Evolutionary conservation across 768 basidiomycete genomes (phyloP).

Genomic region (Amanita rubescens): DNA sequence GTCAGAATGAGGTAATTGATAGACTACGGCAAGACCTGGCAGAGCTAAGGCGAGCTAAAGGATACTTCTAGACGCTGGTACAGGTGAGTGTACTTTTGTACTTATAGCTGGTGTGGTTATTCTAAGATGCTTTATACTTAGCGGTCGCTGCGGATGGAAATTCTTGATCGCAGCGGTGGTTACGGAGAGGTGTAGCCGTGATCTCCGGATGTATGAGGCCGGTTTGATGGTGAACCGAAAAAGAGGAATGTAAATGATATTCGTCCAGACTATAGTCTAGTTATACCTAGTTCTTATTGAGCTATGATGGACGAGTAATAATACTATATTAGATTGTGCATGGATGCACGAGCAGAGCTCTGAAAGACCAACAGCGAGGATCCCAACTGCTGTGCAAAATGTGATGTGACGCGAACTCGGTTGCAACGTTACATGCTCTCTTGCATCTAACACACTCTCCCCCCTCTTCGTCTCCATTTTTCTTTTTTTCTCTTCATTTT

Average conservation of each 20-base stretch:
- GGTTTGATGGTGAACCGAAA: too few species aligned
- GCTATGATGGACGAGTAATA: too few species aligned
- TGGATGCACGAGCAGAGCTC: too few species aligned
- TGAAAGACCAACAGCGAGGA: too few species aligned
- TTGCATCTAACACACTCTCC: not conserved
- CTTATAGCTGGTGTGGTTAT: not conserved
- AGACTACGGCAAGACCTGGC: not conserved
- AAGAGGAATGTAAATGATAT: too few species aligned
- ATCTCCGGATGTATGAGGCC: not conserved
- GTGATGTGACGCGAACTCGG: not conserved
- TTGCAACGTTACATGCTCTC: not conserved
- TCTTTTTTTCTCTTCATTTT: constrained; percentile 5
- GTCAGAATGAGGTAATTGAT: not conserved
- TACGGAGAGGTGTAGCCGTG: not conserved
- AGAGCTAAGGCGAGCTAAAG: not conserved
- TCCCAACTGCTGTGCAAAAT: not conserved
- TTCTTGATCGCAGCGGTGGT: not conserved
- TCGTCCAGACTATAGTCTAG: too few species aligned
- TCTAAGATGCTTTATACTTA: too few species aligned
- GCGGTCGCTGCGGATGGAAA: too few species aligned
- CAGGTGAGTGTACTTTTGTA: not conserved
- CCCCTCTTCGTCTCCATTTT: constrained; percentile 4
- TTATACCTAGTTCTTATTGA: too few species aligned
- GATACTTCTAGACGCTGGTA: too few species aligned
- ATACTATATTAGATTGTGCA: too few species aligned